These are phyloP conservation scores for Hypholoma fasciculare DNA, from an alignment of 768 basidiomycete genomes.

Conservation along the genomic window DNA sequence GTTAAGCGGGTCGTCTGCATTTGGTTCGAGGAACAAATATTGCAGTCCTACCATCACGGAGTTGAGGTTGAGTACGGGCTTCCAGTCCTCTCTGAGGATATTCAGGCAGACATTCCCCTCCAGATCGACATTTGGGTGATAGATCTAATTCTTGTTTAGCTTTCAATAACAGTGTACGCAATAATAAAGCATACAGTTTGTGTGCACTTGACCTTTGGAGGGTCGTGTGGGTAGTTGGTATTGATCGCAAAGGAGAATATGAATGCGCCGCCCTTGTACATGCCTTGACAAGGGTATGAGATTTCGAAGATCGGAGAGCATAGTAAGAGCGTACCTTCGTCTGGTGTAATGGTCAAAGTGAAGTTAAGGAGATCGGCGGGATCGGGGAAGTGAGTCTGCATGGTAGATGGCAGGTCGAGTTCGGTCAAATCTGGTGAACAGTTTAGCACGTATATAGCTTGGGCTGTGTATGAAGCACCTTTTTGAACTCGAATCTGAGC, in stretches of 20 bases:
- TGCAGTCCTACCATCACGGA: conserved; percentile 98
- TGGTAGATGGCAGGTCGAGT: conserved; percentile 92
- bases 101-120: conserved; percentile 99
- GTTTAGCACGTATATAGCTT: not conserved
- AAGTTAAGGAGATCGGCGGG: conserved; percentile 96
- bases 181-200: conserved; percentile 65
- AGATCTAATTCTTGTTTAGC: conserved; percentile 61
- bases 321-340: conserved; percentile 70
- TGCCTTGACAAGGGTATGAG: conserved; percentile 53
- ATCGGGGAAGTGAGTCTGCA: conserved; percentile 95
- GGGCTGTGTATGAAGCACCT: conserved; percentile 48
- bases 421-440: conserved; percentile 81
- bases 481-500: conserved; percentile 99
- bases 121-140: conserved; percentile 97
- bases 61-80: conserved; percentile 96
- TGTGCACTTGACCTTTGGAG: conserved; percentile 97
- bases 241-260: conserved; percentile 95
- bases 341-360: conserved; percentile 90
- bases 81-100: conserved; percentile 99
- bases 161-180: conserved; percentile 1
- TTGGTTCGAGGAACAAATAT: conserved; percentile 98
- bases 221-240: conserved; percentile 98
- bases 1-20: conserved; percentile 97
- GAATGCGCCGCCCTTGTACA: conserved; percentile 97
- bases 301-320: not conserved